phyloP scores from a whole-genome alignment of 208 protist species.

The Acanthamoeba sp. region DNA sequence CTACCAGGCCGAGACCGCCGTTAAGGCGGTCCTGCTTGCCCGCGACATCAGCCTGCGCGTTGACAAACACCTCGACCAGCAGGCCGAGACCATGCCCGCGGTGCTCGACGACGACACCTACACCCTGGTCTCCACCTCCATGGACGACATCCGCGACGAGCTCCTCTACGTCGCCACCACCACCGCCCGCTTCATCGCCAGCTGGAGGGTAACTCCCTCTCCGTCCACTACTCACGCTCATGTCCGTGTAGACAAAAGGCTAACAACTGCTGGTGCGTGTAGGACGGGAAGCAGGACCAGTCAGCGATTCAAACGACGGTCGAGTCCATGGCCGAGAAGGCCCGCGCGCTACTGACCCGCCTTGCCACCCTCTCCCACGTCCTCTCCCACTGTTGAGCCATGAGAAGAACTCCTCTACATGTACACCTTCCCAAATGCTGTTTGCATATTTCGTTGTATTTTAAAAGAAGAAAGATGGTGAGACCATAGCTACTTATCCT shows the following conservation, averaged over 20 bases:
- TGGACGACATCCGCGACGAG: not conserved
- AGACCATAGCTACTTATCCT: not conserved
- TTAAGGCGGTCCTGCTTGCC: not conserved
- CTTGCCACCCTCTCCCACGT: not conserved
- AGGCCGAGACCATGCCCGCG: not conserved
- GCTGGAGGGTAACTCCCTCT: not conserved
- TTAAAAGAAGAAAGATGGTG: too few species aligned
- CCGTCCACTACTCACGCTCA: too few species aligned
- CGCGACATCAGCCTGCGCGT: conserved; percentile 26
- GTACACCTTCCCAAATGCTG: too few species aligned
- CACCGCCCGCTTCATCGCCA: conserved; percentile 1
- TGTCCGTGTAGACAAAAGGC: too few species aligned
- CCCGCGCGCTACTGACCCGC: not conserved
- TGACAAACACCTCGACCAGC: not conserved
- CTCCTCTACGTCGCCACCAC: not conserved
- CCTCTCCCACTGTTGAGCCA: not conserved
- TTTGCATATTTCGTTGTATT: not conserved
- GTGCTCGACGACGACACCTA: not conserved
- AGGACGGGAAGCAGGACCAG: not conserved
- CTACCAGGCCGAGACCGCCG: not conserved
- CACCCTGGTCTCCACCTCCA: not conserved
- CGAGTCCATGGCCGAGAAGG: not conserved
- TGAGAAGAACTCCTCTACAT: too few species aligned
- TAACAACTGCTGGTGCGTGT: too few species aligned
- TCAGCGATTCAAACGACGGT: not conserved